These are phyloP conservation scores for Dactylellina cionopaga DNA, from an alignment of 2,329 filamentous ascomycete species.

Conservation along the genomic window DNA sequence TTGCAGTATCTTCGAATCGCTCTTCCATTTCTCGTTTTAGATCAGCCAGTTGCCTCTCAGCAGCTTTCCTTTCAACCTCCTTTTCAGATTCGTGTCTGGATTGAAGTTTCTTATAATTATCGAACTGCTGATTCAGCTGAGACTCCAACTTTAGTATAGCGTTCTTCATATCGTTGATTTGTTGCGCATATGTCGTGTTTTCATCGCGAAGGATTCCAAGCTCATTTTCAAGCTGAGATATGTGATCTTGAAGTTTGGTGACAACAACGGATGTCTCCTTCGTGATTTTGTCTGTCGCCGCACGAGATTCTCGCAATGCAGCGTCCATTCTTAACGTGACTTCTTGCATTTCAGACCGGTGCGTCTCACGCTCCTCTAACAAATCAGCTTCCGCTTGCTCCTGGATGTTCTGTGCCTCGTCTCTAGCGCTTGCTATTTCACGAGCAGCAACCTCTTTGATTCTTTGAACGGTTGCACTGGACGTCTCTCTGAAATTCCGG, in stretches of 20 bases:
- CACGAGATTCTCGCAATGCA: slow-evolving; percentile 33
- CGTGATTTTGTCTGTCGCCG: slow-evolving; percentile 22
- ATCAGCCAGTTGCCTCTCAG: slow-evolving; percentile 61
- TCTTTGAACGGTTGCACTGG: slow-evolving; percentile 49
- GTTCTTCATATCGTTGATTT: slow-evolving; percentile 48
- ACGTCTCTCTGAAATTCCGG: slow-evolving; percentile 53
- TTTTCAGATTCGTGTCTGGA: slow-evolving; percentile 44
- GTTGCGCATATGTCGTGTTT: slow-evolving; percentile 16
- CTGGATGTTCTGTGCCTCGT: slow-evolving; percentile 52
- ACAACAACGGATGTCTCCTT: slow-evolving; percentile 34
- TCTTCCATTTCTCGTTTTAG: slow-evolving; percentile 59
- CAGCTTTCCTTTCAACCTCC: slow-evolving; percentile 57
- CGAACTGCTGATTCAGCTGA: slow-evolving; percentile 59
- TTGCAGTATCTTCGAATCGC: slow-evolving; percentile 63
- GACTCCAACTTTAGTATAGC: slow-evolving; percentile 61
- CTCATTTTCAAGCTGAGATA: slow-evolving; percentile 30
- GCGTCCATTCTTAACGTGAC: slow-evolving; percentile 48
- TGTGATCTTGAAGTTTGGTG: slow-evolving; percentile 24
- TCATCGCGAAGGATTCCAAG: slow-evolving; percentile 8
- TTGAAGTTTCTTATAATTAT: slow-evolving; percentile 63
- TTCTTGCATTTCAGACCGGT: slow-evolving; percentile 49
- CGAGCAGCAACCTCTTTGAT: slow-evolving; percentile 48
- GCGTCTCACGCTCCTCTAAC: slow-evolving; percentile 50
- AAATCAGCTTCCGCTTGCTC: slow-evolving; percentile 53
- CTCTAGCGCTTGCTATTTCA: slow-evolving; percentile 50